Conservation (phyloP, 2,329 filamentous ascomycete species). For the Phialocephala sp. region DNA sequence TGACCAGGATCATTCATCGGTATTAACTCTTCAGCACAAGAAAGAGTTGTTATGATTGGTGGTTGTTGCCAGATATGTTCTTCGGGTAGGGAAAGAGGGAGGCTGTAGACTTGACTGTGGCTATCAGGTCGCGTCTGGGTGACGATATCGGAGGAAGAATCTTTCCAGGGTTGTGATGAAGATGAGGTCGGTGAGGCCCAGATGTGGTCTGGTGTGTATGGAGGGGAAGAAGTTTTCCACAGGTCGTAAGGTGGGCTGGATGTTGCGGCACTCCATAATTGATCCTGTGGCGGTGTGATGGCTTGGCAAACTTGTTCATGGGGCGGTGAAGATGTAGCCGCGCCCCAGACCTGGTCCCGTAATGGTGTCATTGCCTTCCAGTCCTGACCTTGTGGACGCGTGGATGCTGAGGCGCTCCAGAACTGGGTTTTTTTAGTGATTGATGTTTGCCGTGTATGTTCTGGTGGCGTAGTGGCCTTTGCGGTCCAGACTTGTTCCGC, state of each 20-base stretch:
- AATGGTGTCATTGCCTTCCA: neutral
- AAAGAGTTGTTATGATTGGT: neutral
- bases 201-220: neutral
- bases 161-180: neutral
- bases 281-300: neutral
- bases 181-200: neutral
- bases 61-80: neutral
- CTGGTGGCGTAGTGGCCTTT: neutral
- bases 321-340: neutral
- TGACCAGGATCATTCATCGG: neutral
- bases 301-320: neutral
- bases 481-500: conserved; percentile 1
- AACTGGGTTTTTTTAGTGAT: neutral
- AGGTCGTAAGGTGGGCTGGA: conserved; percentile 1
- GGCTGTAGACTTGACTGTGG: neutral
- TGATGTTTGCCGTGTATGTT: neutral
- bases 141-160: neutral
- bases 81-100: neutral
- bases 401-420: neutral
- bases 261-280: conserved; percentile 7
- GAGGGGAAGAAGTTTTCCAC: conserved; percentile 5
- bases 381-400: neutral
- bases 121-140: neutral
- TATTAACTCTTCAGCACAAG: neutral
- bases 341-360: neutral